These are phyloP conservation scores for Brettanomyces naardenensis DNA, from an alignment of 805 yeast species.

Conservation along the genomic window DNA sequence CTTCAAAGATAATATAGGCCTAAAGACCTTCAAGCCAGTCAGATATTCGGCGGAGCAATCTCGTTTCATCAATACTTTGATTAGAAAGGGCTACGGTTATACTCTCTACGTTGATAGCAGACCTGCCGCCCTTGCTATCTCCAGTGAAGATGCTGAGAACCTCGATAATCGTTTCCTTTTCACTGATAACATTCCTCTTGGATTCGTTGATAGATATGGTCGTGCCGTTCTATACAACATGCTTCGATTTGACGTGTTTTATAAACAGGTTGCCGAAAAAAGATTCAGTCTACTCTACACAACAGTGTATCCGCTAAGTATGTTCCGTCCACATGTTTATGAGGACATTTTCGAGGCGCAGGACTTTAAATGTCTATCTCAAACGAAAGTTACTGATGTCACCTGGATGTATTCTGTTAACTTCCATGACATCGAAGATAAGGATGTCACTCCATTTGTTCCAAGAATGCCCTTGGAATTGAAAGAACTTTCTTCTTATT, in stretches of 20 bases:
- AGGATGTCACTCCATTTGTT: background rate
- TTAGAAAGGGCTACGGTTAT: conserved; percentile 3
- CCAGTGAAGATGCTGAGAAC: background rate
- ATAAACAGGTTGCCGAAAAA: background rate
- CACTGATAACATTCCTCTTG: conserved; percentile 4
- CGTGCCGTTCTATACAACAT: conserved; percentile 3
- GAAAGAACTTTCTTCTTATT: background rate
- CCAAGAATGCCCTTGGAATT: conserved; percentile 3
- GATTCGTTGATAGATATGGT: conserved; percentile 2
- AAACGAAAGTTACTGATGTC: background rate
- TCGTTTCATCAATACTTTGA: conserved; percentile 4
- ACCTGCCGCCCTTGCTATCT: background rate
- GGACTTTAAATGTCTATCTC: conserved; percentile 1
- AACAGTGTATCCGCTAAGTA: conserved; percentile 2
- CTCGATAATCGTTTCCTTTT: conserved; percentile 1
- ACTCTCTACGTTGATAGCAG: background rate
- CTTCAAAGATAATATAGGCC: background rate
- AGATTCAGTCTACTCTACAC: background rate
- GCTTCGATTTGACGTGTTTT: conserved; percentile 1
- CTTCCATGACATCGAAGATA: conserved; percentile 1
- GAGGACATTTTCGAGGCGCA: conserved; percentile 1
- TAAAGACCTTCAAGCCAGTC: background rate
- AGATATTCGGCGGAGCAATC: conserved; percentile 1
- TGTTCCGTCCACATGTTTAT: background rate
- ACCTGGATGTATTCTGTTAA: conserved; percentile 1